These are phyloP conservation scores for Fusarium albidum DNA, from an alignment of 2,329 filamentous ascomycete species.

Conservation along the genomic window DNA sequence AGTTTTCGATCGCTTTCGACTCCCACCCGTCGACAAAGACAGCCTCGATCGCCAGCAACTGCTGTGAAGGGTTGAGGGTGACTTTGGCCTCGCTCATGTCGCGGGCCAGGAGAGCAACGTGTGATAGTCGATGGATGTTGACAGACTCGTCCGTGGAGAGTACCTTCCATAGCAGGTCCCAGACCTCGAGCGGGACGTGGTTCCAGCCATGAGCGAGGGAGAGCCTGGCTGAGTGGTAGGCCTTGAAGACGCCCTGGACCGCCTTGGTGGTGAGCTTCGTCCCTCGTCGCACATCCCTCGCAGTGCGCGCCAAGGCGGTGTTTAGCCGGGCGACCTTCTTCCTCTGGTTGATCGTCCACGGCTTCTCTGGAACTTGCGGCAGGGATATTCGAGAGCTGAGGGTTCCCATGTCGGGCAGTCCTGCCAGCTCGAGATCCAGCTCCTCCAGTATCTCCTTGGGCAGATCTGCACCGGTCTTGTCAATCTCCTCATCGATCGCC, in stretches of 20 bases:
- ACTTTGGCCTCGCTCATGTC: slow-evolving; percentile 71
- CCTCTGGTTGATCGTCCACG: slow-evolving; percentile 49
- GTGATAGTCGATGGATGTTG: slow-evolving; percentile 65
- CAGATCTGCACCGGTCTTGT: slow-evolving; percentile 42
- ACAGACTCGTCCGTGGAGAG: slow-evolving; percentile 60
- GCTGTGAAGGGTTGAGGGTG: slow-evolving; percentile 63
- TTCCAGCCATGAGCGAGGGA: slow-evolving; percentile 56
- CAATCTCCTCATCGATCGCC: slow-evolving; percentile 47
- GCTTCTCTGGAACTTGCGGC: slow-evolving; percentile 48
- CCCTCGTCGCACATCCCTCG: slow-evolving; percentile 40
- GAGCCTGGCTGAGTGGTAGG: slow-evolving; percentile 57
- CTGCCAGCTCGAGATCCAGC: slow-evolving; percentile 41
- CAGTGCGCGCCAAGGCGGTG: slow-evolving; percentile 39
- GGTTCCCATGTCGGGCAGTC: slow-evolving; percentile 38
- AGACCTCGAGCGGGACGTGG: slow-evolving; percentile 66
- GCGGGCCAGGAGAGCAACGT: slow-evolving; percentile 68
- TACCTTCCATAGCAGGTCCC: slow-evolving; percentile 72
- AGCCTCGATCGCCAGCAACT: slow-evolving; percentile 73
- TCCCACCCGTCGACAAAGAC: slow-evolving; percentile 70
- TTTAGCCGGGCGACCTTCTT: slow-evolving; percentile 51
- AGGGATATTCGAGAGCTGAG: slow-evolving; percentile 34
- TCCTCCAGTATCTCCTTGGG: slow-evolving; percentile 46
- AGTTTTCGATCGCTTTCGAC: slow-evolving; percentile 67
- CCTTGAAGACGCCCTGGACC: slow-evolving; percentile 55
- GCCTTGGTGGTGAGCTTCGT: slow-evolving; percentile 44